phyloP scores from a whole-genome alignment of 345 rosid species.

The Dipteronia sinensis region DNA sequence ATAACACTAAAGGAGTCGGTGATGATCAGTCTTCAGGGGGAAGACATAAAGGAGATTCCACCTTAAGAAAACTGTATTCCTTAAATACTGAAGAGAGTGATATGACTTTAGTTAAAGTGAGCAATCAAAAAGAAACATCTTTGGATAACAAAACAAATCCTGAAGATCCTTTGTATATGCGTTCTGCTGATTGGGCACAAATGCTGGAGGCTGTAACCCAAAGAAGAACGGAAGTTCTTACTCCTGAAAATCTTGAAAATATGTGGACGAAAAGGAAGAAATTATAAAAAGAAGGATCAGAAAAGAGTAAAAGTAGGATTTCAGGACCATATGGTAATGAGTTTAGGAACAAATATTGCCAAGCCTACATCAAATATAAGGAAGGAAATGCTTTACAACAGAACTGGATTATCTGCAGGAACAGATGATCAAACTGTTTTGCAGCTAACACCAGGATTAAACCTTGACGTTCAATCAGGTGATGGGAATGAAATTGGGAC shows the following conservation, averaged over 20 bases:
- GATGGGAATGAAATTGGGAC: conserved; percentile 22
- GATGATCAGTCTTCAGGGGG: conserved; percentile 48
- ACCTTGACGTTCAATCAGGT: conserved; percentile 40
- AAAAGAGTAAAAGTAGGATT: conserved; percentile 41
- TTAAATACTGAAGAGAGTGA: conserved; percentile 40
- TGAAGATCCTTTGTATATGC: conserved; percentile 45
- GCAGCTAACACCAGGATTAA: conserved; percentile 37
- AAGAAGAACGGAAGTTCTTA: conserved; percentile 92
- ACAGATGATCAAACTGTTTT: conserved; percentile 43
- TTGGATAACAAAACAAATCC: conserved; percentile 28
- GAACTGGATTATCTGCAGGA: conserved; percentile 32
- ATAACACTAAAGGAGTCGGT: conserved; percentile 38
- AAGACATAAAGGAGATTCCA: conserved; percentile 31
- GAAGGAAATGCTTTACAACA: conserved; percentile 33
- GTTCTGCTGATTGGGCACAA: conserved; percentile 79
- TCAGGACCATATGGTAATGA: conserved; percentile 33
- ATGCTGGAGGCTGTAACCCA: conserved; percentile 80
- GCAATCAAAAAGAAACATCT: conserved; percentile 32
- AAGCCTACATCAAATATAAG: conserved; percentile 23
- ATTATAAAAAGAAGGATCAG: conserved; percentile 77
- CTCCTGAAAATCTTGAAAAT: conserved; percentile 97
- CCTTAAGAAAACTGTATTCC: conserved; percentile 33
- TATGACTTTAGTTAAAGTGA: conserved; percentile 36
- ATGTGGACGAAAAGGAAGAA: conserved; percentile 99
- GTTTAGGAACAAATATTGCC: conserved; percentile 22